phyloP scores from a whole-genome alignment of 345 rosid species.

The Hibiscus syriacus region DNA sequence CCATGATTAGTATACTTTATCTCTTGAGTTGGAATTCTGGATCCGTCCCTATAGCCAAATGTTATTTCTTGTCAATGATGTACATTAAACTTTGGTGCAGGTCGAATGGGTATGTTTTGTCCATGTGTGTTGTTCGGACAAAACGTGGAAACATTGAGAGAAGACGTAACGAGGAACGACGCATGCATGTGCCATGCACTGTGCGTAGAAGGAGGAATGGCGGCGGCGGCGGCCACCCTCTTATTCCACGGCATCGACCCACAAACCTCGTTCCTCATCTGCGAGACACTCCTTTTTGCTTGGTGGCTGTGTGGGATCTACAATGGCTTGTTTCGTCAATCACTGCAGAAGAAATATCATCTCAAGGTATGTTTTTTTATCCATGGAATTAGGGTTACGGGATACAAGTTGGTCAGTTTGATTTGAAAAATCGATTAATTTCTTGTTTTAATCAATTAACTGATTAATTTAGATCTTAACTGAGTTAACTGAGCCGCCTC shows the following conservation, averaged over 20 bases:
- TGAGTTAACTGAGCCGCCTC: no score
- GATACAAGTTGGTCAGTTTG: neutral
- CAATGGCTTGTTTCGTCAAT: slow-evolving; percentile 67
- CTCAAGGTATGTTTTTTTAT: slow-evolving; percentile 49
- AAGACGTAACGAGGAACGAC: slow-evolving; percentile 64
- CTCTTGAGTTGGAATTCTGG: no score
- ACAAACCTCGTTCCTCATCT: slow-evolving; percentile 59
- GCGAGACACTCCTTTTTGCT: slow-evolving; percentile 65
- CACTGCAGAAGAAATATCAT: slow-evolving; percentile 77
- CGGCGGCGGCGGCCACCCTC: slow-evolving; percentile 55
- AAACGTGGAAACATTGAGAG: slow-evolving; percentile 61
- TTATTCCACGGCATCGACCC: slow-evolving; percentile 74
- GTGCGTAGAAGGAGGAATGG: slow-evolving; percentile 86
- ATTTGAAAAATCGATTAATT: no score
- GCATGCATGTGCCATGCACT: slow-evolving; percentile 79
- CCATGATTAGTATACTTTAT: no score
- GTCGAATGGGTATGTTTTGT: slow-evolving; percentile 68
- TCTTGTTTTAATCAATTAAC: no score
- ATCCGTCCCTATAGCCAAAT: no score
- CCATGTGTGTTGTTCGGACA: slow-evolving; percentile 79
- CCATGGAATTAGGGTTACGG: no score
- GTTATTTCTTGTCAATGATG: neutral
- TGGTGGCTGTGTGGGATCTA: slow-evolving; percentile 93
- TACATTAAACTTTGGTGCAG: slow-evolving; percentile 42
- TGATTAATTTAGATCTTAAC: no score